Evolutionary conservation across 2,329 filamentous ascomycete species (phyloP).

Genomic region (Rugonectria rugulosa): DNA sequence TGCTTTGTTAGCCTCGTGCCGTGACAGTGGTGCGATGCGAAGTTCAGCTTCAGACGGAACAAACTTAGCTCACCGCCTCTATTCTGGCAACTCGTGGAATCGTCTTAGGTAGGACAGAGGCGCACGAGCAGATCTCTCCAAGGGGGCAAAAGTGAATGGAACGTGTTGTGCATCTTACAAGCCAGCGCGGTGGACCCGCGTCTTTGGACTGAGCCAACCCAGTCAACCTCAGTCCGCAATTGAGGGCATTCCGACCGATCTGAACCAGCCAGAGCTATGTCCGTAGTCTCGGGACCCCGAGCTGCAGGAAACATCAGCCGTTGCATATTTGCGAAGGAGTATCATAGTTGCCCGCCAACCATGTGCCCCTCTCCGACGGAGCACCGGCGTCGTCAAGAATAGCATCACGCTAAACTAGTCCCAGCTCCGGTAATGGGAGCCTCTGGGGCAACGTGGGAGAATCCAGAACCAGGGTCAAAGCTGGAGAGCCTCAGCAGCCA

Average conservation of each 20-base stretch:
- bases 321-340: neutral
- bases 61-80: conserved; percentile 33
- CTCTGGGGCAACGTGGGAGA: conserved; percentile 18
- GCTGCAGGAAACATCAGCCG: neutral
- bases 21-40: conserved; percentile 29
- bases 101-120: neutral
- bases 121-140: neutral
- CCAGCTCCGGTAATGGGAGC: conserved; percentile 11
- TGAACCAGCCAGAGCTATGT: neutral
- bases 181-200: neutral
- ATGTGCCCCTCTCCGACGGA: conserved; percentile 15
- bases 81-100: neutral
- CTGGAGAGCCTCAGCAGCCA: conserved; percentile 21
- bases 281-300: neutral
- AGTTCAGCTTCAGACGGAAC: conserved; percentile 29
- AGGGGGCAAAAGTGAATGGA: conserved; percentile 1
- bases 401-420: conserved; percentile 30
- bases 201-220: neutral
- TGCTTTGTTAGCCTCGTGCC: conserved; percentile 31
- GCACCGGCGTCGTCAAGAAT: conserved; percentile 26
- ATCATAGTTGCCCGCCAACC: neutral
- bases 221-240: conserved; percentile 1
- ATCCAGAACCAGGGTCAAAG: conserved; percentile 5
- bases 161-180: conserved; percentile 7
- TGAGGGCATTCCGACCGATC: conserved; percentile 11